A percentile compares a stretch with the other conserved stretches of the same genome.
These are phyloP conservation scores for Dactylellina drechsleri DNA, from an alignment of 2,329 filamentous ascomycete species.

Conservation along the genomic window DNA sequence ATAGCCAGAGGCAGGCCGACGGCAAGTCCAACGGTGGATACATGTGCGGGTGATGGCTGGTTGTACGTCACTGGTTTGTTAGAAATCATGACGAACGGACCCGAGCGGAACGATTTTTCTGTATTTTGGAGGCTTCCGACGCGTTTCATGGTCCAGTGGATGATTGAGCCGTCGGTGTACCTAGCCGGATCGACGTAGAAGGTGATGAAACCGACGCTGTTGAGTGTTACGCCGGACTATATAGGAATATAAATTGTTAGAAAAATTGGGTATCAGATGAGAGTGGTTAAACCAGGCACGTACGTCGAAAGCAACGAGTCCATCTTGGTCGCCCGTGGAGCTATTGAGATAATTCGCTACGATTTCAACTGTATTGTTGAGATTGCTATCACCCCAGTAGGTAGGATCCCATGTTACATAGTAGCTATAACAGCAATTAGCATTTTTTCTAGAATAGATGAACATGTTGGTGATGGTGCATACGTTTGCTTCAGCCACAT, in stretches of 20 bases:
- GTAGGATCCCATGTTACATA: constrained; percentile 53
- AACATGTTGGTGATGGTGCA: constrained; percentile 1
- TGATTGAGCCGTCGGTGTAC: constrained; percentile 32
- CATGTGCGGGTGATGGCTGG: constrained; percentile 28
- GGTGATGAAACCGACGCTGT: constrained; percentile 47
- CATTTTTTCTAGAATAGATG: neutral
- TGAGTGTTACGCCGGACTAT: constrained; percentile 41
- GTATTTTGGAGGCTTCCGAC: constrained; percentile 34
- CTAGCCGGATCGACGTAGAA: constrained; percentile 50
- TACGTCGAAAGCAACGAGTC: constrained; percentile 51
- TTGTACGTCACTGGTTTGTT: constrained; percentile 31
- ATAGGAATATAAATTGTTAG: constrained; percentile 9
- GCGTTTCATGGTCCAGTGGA: constrained; percentile 49
- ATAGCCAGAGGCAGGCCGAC: constrained; percentile 40
- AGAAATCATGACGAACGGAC: constrained; percentile 31
- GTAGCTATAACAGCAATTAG: constrained; percentile 22
- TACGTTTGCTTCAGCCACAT: constrained; percentile 44
- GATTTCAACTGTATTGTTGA: constrained; percentile 47
- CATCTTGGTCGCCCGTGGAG: constrained; percentile 17
- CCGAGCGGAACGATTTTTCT: constrained; percentile 44
- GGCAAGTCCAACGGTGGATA: constrained; percentile 47
- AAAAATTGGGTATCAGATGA: neutral
- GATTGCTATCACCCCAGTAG: constrained; percentile 41
- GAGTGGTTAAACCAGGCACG: neutral
- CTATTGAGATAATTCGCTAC: constrained; percentile 35